Evolutionary conservation across 2,329 filamentous ascomycete species (phyloP).

Genomic region (Chalara sp.): DNA sequence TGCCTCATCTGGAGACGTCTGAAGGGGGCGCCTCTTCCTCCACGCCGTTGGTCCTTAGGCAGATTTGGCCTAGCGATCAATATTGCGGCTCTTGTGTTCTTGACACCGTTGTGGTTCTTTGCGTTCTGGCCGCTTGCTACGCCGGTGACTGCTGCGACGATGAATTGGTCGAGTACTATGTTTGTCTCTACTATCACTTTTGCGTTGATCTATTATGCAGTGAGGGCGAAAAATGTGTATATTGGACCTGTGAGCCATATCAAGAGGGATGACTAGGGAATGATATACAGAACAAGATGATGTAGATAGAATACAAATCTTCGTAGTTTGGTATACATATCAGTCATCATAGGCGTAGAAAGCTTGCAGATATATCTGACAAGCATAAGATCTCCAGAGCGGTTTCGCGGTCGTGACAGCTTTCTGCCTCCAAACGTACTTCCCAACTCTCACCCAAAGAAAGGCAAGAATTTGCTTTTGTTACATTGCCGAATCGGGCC

Average conservation of each 20-base stretch:
- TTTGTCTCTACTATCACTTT: constrained; percentile 28
- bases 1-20: constrained; percentile 32
- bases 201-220: constrained; percentile 34
- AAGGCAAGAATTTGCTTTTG: no score
- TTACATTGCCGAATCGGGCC: no score
- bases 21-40: constrained; percentile 29
- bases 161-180: constrained; percentile 41
- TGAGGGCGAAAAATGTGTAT: constrained; percentile 30
- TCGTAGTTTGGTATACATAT: not conserved
- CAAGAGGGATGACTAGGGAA: no score
- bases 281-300: no score
- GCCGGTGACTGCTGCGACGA: constrained; percentile 38
- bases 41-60: constrained; percentile 35
- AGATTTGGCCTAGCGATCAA: constrained; percentile 31
- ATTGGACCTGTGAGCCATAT: constrained; percentile 23
- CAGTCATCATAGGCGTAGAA: no score
- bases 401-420: no score
- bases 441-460: no score
- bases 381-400: no score
- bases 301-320: constrained; percentile 19
- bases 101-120: constrained; percentile 29
- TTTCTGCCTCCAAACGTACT: no score
- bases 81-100: constrained; percentile 32
- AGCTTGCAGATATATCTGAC: no score
- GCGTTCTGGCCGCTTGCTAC: constrained; percentile 34